These are phyloP conservation scores for Kentomonas sorsogonicus DNA, from an alignment of 208 protist species.

Conservation along the genomic window DNA sequence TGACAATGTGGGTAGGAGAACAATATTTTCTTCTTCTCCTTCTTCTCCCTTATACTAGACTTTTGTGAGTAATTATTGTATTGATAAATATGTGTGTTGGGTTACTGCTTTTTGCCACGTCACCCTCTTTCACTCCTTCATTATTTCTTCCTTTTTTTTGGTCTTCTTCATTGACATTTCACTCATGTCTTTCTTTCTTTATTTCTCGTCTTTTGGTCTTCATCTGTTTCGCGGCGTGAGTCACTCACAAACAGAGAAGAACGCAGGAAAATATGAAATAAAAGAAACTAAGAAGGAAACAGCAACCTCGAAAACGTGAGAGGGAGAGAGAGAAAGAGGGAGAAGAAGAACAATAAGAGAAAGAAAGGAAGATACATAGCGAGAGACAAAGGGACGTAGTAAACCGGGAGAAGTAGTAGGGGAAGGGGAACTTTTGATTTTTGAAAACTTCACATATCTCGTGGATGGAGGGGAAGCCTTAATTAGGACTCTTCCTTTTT, in stretches of 20 bases:
- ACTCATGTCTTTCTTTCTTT: too few relatives aligned
- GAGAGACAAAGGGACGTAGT: background rate
- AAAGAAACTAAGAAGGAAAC: background rate
- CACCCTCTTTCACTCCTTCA: background rate
- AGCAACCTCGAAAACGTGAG: background rate
- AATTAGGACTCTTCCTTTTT: too few relatives aligned
- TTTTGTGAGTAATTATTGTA: too few relatives aligned
- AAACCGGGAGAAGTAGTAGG: too few relatives aligned
- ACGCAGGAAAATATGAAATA: background rate
- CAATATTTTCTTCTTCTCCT: too few relatives aligned
- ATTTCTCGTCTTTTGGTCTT: too few relatives aligned
- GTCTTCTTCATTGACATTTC: background rate
- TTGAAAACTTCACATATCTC: too few relatives aligned
- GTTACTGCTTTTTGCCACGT: background rate
- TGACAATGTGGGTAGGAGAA: too few relatives aligned
- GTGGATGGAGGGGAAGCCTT: too few relatives aligned
- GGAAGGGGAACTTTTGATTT: too few relatives aligned
- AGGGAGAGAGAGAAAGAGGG: background rate
- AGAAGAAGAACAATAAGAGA: constrained; percentile 3
- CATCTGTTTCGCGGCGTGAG: too few relatives aligned
- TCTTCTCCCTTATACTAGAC: background rate
- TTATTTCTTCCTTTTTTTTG: constrained; percentile 4
- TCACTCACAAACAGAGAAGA: background rate
- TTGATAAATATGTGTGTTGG: too few relatives aligned
- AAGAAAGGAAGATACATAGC: constrained; percentile 6